These are phyloP conservation scores for Aspergillus glaucus DNA, from an alignment of 2,329 filamentous ascomycete genomes.

Conservation along the genomic window DNA sequence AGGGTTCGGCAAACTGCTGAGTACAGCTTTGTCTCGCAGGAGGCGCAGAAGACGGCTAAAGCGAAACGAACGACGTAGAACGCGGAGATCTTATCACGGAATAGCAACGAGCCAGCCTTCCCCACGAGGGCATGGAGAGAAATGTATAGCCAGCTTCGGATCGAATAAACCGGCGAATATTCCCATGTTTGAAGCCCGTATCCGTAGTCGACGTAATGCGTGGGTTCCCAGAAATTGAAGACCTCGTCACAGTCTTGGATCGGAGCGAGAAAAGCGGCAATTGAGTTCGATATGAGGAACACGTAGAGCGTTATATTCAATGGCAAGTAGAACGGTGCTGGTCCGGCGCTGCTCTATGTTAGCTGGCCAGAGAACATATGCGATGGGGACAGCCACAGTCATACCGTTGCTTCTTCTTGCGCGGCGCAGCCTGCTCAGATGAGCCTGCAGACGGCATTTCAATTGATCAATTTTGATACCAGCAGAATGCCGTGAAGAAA, in stretches of 20 bases:
- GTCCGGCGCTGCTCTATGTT: constrained; percentile 10
- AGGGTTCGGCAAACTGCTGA: constrained; percentile 68
- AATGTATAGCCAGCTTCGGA: constrained; percentile 91
- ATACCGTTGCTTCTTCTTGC: constrained; percentile 27
- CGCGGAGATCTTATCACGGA: constrained; percentile 50
- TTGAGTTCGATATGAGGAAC: constrained; percentile 65
- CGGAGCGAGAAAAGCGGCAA: constrained; percentile 76
- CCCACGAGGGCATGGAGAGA: constrained; percentile 69
- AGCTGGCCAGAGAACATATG: constrained; percentile 6
- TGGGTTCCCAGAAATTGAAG: constrained; percentile 98
- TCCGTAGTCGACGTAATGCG: constrained; percentile 87
- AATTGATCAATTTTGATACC: too few relatives aligned
- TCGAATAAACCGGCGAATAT: constrained; percentile 90
- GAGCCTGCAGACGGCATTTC: too few relatives aligned
- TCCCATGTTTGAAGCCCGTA: constrained; percentile 98
- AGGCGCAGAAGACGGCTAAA: constrained; percentile 69
- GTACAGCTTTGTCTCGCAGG: constrained; percentile 77
- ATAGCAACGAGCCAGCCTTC: constrained; percentile 56
- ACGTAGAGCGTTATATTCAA: constrained; percentile 73
- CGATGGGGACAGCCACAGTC: neutral
- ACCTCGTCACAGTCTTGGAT: constrained; percentile 98
- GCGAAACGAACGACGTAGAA: constrained; percentile 81
- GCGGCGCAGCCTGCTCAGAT: constrained; percentile 7
- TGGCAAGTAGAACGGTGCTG: constrained; percentile 55
- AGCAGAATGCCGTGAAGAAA: neutral